A percentile compares a stretch with the other conserved stretches of the same genome.
phyloP scores from a whole-genome alignment of 73 alveolate species.

The Tetrahymena thermophila region DNA sequence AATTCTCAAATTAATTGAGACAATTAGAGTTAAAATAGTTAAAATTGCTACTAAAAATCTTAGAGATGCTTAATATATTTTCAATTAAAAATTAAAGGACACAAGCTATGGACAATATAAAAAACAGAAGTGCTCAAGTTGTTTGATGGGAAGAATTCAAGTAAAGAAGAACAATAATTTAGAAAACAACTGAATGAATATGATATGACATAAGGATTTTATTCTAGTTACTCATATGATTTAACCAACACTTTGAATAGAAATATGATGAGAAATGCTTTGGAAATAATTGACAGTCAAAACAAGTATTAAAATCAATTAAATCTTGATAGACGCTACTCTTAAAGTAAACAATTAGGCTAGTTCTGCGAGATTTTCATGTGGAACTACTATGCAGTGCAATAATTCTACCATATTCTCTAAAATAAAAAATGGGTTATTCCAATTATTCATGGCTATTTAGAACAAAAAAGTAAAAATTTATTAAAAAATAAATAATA shows the following conservation, averaged over 20 bases:
- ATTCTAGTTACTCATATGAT: constrained; percentile 75
- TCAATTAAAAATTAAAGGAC: background rate
- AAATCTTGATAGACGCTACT: background rate
- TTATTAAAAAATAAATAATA: background rate
- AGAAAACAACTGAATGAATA: constrained; percentile 47
- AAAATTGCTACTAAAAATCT: background rate
- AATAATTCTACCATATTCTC: constrained; percentile 50
- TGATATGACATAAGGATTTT: constrained; percentile 64
- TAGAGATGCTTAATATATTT: background rate
- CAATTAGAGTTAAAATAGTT: too few relatives aligned
- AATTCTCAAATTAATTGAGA: too few relatives aligned
- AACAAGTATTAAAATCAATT: background rate
- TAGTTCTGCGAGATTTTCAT: constrained; percentile 62
- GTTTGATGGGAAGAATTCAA: constrained; percentile 17
- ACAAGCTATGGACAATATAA: constrained; percentile 27
- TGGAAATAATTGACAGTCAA: background rate
- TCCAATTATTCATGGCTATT: constrained; percentile 87
- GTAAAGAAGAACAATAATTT: constrained; percentile 53
- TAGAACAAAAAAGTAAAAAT: constrained; percentile 40
- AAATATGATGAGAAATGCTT: constrained; percentile 27
- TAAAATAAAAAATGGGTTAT: constrained; percentile 79
- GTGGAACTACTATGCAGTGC: constrained; percentile 81
- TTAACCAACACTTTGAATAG: constrained; percentile 64
- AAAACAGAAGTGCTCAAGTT: constrained; percentile 21
- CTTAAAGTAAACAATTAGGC: background rate